Conservation (phyloP, 106 monocot genomes). For the Dendrobium chrysotoxum region DNA sequence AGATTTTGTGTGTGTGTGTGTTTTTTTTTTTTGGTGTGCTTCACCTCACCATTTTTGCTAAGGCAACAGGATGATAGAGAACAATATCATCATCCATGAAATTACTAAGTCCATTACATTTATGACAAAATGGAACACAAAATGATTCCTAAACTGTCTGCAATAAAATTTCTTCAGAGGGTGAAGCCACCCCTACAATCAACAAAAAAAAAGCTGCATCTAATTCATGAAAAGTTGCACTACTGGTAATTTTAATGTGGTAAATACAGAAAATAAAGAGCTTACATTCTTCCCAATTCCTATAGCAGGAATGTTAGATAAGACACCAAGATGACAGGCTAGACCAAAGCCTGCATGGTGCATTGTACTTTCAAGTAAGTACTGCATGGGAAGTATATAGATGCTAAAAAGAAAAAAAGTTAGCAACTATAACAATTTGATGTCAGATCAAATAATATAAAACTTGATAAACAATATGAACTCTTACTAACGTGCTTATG, state of each 20-base stretch:
- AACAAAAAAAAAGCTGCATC: not conserved
- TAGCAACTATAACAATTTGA: not conserved
- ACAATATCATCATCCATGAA: no score
- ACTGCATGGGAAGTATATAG: not conserved
- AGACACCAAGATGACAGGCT: slow-evolving; percentile 94
- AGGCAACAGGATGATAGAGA: no score
- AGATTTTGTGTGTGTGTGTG: no score
- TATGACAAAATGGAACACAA: no score
- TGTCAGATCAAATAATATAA: not conserved
- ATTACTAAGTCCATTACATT: no score
- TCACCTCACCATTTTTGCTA: no score
- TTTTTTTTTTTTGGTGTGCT: no score
- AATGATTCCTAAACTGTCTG: not conserved
- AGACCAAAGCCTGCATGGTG: slow-evolving; percentile 68
- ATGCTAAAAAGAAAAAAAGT: not conserved
- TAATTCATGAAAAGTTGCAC: not conserved
- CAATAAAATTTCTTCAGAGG: not conserved
- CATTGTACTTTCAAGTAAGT: not conserved
- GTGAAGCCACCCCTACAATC: not conserved
- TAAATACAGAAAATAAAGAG: not conserved
- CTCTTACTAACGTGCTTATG: not conserved
- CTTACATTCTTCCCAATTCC: slow-evolving; percentile 95
- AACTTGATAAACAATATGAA: not conserved
- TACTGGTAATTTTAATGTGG: not conserved
- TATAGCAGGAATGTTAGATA: slow-evolving; percentile 71